A percentile compares a stretch with the other conserved stretches of the same genome.
Evolutionary conservation across 192 early-diverging fungal species (phyloP).

Genomic region (Coemansia sp.): DNA sequence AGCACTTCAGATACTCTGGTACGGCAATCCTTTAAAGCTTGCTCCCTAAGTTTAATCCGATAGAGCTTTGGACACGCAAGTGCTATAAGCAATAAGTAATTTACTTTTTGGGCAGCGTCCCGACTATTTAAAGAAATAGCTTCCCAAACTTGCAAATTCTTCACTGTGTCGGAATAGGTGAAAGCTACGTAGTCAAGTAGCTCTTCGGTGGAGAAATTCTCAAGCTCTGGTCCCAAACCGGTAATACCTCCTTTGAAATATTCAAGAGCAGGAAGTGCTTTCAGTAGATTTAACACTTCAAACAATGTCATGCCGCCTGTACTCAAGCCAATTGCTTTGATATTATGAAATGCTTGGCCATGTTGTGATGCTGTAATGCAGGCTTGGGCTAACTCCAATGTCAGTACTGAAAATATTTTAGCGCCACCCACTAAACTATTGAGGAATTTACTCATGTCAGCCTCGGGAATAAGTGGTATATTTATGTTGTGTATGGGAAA

Average conservation of each 20-base stretch:
- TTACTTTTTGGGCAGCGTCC: neutral
- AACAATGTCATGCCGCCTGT: neutral
- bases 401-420: neutral
- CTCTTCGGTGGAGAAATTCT: neutral
- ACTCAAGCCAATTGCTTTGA: neutral
- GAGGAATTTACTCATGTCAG: neutral
- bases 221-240: neutral
- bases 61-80: neutral
- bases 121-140: neutral
- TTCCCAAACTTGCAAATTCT: neutral
- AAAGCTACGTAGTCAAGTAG: neutral
- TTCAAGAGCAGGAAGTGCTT: neutral
- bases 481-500: accelerated
- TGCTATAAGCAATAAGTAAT: neutral
- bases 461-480: neutral
- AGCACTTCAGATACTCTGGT: neutral
- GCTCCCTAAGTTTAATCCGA: neutral
- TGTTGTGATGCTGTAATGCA: neutral
- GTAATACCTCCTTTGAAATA: neutral
- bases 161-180: neutral
- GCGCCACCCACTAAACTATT: neutral
- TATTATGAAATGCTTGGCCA: neutral
- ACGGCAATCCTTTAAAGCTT: neutral
- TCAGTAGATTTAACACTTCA: neutral
- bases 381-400: too few species aligned